Conservation (phyloP, 306 rosid species). For the Pyrus bretschneideri region DNA sequence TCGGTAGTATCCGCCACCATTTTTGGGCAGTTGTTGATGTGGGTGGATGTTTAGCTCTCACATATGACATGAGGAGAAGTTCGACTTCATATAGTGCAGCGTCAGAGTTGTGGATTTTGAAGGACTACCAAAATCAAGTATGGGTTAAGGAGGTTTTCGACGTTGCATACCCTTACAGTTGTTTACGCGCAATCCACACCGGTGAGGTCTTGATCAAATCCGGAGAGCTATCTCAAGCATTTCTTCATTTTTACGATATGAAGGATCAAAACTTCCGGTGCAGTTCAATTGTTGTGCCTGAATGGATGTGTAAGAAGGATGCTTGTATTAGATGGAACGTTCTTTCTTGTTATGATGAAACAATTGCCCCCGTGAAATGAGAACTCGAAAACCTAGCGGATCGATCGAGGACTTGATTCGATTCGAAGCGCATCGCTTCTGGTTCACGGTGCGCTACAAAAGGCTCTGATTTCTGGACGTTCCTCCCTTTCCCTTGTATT, state of each 20-base stretch:
- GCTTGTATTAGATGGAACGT: not conserved
- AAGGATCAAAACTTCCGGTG: not conserved
- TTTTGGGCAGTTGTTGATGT: not conserved
- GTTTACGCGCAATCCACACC: not conserved
- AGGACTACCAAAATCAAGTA: not conserved
- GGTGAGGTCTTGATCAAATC: not conserved
- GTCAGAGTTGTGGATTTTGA: not conserved
- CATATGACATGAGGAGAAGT: not conserved
- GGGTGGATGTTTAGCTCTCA: not conserved
- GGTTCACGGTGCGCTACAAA: not conserved
- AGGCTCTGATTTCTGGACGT: not conserved
- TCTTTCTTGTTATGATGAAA: not conserved
- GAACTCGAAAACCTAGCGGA: not conserved
- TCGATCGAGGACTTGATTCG: not conserved
- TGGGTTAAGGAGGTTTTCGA: not conserved
- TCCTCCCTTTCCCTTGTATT: not conserved
- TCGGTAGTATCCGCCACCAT: no score
- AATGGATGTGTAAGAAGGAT: not conserved
- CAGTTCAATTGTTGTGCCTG: not conserved
- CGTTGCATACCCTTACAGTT: not conserved
- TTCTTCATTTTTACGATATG: not conserved
- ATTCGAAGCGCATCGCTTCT: not conserved
- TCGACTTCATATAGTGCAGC: not conserved
- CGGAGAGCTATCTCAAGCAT: not conserved
- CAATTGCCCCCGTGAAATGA: not conserved